Base-by-base conservation (phyloP, 1,284 basidiomycete species). In the Flammula alnicola region DNA sequence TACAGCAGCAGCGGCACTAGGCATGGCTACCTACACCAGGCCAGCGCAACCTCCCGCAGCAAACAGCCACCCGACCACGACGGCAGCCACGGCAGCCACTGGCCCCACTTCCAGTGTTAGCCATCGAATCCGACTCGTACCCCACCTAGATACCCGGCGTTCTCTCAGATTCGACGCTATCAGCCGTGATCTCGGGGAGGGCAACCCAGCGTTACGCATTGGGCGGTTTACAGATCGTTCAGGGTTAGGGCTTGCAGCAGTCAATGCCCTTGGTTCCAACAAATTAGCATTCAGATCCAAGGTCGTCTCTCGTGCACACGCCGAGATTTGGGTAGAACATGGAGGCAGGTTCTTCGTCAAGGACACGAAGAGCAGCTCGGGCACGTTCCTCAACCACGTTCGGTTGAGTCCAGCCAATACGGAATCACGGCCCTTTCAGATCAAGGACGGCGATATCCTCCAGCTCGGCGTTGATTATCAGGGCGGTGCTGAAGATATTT, bases 381-480 rank as follows among this genome's bases (percentile, higher is more conserved):
- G 96, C 30, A 99, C 97, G 0, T 99, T 99, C 69, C 77, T 99
- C 52, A 99, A 99, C 69, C 97, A 98, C 66, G 86, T 96, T 52
- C 76, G 96, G 17, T 79, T 99, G 8, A 89, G 88, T 27, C 80
- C 86, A 0, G 94, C 96, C 9, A 91, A 90, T 47, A 80, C 84
- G 10, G 93, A 96, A 64, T 89, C 85, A 2, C 77, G 84, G 31
- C 83, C 93, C 0, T 88, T 83, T 56, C 83, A 84, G 55, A 78
- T 99, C 62, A 92, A 91, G 69, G 96, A 98, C 57, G 96, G 96
- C 1, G 96, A 99, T 70, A 83, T 98, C 12, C 73, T 99, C 5
- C 96, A 99, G 71, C 83, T 98, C 1, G 96, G 96, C 1, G 95
- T 99, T 25, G 97, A 99, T 67, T 99, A 98, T 70, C 96, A 98